phyloP scores from a whole-genome alignment of 805 yeast species.

The Jamesozyma piceae region DNA sequence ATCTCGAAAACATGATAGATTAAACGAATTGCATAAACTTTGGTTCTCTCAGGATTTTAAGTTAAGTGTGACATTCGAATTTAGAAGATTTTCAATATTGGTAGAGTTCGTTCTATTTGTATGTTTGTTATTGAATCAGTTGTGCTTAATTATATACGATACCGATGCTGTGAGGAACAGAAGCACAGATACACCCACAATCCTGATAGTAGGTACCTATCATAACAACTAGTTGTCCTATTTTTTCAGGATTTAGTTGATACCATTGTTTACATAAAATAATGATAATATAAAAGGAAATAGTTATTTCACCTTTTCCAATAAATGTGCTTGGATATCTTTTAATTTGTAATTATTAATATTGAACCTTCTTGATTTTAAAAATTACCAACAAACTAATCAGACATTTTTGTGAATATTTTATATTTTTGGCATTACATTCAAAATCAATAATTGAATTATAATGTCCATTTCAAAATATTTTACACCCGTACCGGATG shows the following conservation, averaged over 20 bases:
- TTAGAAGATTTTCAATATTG: background rate
- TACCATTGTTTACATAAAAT: background rate
- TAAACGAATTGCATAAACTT: background rate
- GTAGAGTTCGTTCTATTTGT: background rate
- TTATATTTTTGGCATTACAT: background rate
- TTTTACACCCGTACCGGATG: constrained; percentile 20
- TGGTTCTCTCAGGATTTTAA: background rate
- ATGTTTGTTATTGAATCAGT: background rate
- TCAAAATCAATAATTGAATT: background rate
- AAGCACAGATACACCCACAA: background rate
- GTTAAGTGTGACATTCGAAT: background rate
- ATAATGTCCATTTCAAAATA: constrained; percentile 20
- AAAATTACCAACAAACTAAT: background rate
- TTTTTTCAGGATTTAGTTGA: background rate
- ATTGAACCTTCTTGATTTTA: background rate
- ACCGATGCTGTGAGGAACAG: background rate
- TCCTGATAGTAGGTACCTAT: too few species aligned
- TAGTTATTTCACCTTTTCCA: background rate
- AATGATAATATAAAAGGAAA: background rate
- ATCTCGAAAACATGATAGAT: background rate
- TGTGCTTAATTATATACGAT: background rate
- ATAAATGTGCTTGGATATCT: background rate
- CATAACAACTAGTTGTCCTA: too few species aligned
- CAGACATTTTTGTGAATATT: background rate
- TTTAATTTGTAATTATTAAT: background rate